Conservation (phyloP, 2,329 filamentous ascomycete genomes). For the Pestalotiopsis sp. region DNA sequence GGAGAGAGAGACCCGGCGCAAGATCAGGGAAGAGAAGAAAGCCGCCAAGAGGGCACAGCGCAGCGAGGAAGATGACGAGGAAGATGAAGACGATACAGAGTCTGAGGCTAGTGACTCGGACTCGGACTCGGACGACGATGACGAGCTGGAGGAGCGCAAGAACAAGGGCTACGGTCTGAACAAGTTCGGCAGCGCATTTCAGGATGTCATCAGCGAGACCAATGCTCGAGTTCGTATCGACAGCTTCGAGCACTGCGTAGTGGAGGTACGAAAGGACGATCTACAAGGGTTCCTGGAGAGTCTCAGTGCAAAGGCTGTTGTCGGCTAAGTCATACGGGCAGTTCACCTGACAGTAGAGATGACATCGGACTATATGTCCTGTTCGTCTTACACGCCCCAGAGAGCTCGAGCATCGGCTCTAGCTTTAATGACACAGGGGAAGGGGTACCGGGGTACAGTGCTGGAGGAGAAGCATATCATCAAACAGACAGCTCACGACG, state of each 20-base stretch:
- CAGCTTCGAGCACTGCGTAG: conserved; percentile 95
- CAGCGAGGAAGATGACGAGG: conserved; percentile 48
- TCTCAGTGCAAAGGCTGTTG: conserved; percentile 87
- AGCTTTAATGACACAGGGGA: not conserved
- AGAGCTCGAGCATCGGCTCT: not conserved
- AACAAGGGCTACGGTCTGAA: conserved; percentile 77
- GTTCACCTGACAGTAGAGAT: not conserved
- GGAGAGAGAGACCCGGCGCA: conserved; percentile 59
- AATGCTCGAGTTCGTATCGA: conserved; percentile 89
- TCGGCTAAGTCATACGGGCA: conserved; percentile 46
- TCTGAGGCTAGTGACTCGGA: conserved; percentile 58
- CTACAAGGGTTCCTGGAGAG: conserved; percentile 87
- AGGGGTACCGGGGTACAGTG: not conserved
- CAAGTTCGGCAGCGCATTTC: conserved; percentile 91
- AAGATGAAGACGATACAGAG: conserved; percentile 51
- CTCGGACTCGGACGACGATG: conserved; percentile 49
- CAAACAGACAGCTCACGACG: conserved; percentile 15
- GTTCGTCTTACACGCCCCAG: not conserved
- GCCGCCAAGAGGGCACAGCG: conserved; percentile 57
- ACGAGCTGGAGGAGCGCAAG: conserved; percentile 54
- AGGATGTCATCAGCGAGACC: conserved; percentile 91
- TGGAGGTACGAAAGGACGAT: conserved; percentile 97
- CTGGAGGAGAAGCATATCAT: not conserved
- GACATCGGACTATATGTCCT: not conserved
- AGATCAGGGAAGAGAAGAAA: conserved; percentile 62